These are phyloP conservation scores for Boletus rubroflammeus DNA, from an alignment of 768 basidiomycete species.

Conservation along the genomic window DNA sequence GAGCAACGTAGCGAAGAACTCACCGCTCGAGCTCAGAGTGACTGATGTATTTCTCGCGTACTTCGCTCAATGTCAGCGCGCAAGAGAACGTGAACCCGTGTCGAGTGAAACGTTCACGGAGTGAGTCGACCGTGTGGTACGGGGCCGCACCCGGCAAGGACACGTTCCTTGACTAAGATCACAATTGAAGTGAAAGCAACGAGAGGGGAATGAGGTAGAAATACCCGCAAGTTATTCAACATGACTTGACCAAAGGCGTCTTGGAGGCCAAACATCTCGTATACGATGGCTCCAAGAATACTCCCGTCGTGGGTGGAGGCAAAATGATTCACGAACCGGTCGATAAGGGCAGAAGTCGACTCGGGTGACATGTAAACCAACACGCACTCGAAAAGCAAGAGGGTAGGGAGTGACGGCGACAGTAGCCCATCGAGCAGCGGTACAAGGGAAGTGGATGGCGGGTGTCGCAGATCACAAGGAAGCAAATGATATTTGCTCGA, in stretches of 20 bases:
- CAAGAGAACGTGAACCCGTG: slow-evolving; percentile 44
- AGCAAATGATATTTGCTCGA: slow-evolving; percentile 48
- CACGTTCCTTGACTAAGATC: slow-evolving; percentile 61
- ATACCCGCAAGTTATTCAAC: slow-evolving; percentile 79
- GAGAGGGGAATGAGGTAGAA: slow-evolving; percentile 1
- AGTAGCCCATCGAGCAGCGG: slow-evolving; percentile 39
- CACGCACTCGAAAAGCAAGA: slow-evolving; percentile 91
- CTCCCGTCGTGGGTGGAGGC: slow-evolving; percentile 5
- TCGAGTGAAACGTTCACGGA: slow-evolving; percentile 53
- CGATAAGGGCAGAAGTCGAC: slow-evolving; percentile 54
- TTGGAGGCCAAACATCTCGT: slow-evolving; percentile 83
- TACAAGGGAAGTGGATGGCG: slow-evolving; percentile 48
- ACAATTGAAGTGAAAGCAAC: background rate
- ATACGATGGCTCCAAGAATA: slow-evolving; percentile 60
- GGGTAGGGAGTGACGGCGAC: slow-evolving; percentile 63
- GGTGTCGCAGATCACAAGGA: slow-evolving; percentile 69
- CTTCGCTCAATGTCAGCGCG: slow-evolving; percentile 16
- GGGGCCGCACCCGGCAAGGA: slow-evolving; percentile 68
- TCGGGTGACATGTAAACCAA: slow-evolving; percentile 77
- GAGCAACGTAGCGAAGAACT: slow-evolving; percentile 1
- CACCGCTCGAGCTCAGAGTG: slow-evolving; percentile 52
- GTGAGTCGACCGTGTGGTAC: slow-evolving; percentile 53
- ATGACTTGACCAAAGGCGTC: slow-evolving; percentile 92
- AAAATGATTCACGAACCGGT: slow-evolving; percentile 69
- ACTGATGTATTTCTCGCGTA: slow-evolving; percentile 39